Evolutionary conservation across 1,139 yeast genomes (phyloP), one percentile per base, ranked within the genome.

Genomic region (Lodderomyces beijingensis): DNA sequence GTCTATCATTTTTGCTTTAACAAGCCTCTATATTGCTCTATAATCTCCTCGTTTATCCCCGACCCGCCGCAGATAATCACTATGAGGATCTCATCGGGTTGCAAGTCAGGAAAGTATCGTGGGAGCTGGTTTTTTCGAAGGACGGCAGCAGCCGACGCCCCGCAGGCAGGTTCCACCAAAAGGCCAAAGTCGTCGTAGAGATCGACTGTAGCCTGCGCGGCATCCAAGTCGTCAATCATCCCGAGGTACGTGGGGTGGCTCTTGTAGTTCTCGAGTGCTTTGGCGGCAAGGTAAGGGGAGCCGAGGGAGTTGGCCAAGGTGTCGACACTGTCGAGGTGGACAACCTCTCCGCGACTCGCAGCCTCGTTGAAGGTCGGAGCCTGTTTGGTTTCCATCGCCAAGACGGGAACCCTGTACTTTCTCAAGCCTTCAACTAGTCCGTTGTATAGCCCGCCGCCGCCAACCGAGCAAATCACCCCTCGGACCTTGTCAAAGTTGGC

Each of bases 41-140:
- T 41, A 6, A 50, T 49, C 4, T 44, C 42, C 19, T 35, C 39
- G 28, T 46, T 49, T 1, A 59, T 50, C 13, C 63, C 59, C 3
- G 62, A 51, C 1, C 71, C 72, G 4, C 72, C 72, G 43, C 71
- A 65, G 2, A 61, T 69, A 2, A 65, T 53, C 3, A 65, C 44
- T 1, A 65, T 55, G 1, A 65, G 45, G 6, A 58, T 53, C 37
- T 65, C 70, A 33, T 62, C 61, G 3, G 44, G 36, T 9, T 39
- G 16, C 27, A 64, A 48, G 17, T 46, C 31, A 3, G 47, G 49
- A 29, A 62, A 58, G 16, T 40, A 38, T 19, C 43, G 38, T 13
- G 63, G 41, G 11, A 55, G 32, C 18, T 54, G 51, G 16, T 39
- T 25, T 35, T 55, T 49, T 14, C 47, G 44, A 32, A 50, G 53